Evolutionary conservation across 1,284 basidiomycete species (phyloP).

Genomic region (Paramarasmius palmivorus): DNA sequence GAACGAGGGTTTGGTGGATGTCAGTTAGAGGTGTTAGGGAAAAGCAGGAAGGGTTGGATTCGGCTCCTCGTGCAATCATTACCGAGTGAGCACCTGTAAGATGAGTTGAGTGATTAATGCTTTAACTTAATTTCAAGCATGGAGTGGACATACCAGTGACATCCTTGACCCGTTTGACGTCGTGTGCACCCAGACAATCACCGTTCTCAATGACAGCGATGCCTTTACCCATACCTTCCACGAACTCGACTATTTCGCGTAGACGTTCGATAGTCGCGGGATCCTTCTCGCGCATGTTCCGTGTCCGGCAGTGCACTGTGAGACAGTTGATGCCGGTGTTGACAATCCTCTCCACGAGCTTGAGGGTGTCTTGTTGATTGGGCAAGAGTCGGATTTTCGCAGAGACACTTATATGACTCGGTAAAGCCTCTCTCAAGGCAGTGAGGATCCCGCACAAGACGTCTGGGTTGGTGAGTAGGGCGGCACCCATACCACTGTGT

Average conservation of each 20-base stretch:
- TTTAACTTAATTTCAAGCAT: background rate
- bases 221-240: constrained; percentile 65
- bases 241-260: constrained; percentile 83
- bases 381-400: constrained; percentile 93
- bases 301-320: constrained; percentile 95
- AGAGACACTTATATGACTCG: constrained; percentile 79
- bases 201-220: constrained; percentile 94
- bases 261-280: constrained; percentile 80
- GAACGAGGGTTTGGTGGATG: constrained; percentile 71
- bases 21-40: constrained; percentile 66
- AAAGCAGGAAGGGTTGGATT: constrained; percentile 92
- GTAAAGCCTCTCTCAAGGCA: constrained; percentile 73
- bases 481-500: constrained; percentile 95
- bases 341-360: constrained; percentile 85
- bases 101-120: background rate
- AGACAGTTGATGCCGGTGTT: constrained; percentile 87
- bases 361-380: constrained; percentile 83
- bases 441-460: constrained; percentile 85
- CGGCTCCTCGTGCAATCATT: constrained; percentile 96
- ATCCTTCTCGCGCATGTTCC: constrained; percentile 88
- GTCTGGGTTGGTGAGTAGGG: constrained; percentile 89
- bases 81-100: constrained; percentile 79
- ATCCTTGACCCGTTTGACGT: constrained; percentile 74
- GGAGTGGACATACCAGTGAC: constrained; percentile 64
- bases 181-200: constrained; percentile 82